Evolutionary conservation across 805 yeast species (phyloP).

Genomic region (Metschnikowia kunwiensis): DNA sequence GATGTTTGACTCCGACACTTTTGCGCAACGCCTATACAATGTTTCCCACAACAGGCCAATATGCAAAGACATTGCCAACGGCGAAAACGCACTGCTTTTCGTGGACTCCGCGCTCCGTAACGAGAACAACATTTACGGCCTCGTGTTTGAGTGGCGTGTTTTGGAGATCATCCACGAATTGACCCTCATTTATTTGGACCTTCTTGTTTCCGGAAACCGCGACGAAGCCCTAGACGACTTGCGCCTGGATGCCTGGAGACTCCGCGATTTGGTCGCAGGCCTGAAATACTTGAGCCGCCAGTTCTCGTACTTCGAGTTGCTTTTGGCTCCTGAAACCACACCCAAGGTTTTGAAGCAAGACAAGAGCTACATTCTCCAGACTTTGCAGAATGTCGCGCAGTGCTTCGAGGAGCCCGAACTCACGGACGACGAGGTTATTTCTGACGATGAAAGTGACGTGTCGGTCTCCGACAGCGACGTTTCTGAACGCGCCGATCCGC

Average conservation of each 20-base stretch:
- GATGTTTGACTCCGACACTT: constrained; percentile 26
- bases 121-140: constrained; percentile 23
- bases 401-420: constrained; percentile 29
- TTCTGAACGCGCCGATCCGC: background rate
- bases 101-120: constrained; percentile 27
- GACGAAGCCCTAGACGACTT: constrained; percentile 16
- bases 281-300: constrained; percentile 15
- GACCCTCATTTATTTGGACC: constrained; percentile 27
- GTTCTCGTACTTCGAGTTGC: constrained; percentile 24
- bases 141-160: constrained; percentile 36
- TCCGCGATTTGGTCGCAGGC: constrained; percentile 14
- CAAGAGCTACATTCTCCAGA: constrained; percentile 18
- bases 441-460: constrained; percentile 1
- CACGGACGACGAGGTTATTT: constrained; percentile 26
- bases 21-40: constrained; percentile 29
- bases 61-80: constrained; percentile 26
- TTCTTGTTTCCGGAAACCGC: constrained; percentile 12
- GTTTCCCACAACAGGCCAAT: constrained; percentile 22
- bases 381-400: constrained; percentile 23
- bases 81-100: constrained; percentile 29
- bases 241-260: constrained; percentile 15
- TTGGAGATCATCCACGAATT: constrained; percentile 34
- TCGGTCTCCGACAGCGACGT: background rate
- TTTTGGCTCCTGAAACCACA: constrained; percentile 21
- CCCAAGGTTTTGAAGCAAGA: constrained; percentile 20